Base-by-base conservation (phyloP, 208 protist species). In the Phytomonas francai region DNA sequence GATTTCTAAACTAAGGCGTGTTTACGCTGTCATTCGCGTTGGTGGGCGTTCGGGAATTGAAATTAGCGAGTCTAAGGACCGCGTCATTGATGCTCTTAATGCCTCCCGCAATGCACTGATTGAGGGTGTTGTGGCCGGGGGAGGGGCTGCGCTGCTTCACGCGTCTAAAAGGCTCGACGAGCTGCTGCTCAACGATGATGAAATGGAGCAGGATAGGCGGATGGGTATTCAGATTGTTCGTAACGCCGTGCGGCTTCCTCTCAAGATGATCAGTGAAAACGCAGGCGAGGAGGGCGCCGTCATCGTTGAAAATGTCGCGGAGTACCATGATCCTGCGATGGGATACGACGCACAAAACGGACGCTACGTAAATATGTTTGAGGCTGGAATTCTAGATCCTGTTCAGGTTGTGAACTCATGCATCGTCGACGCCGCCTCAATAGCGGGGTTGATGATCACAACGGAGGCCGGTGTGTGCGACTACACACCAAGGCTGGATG, bases 341-440 rank as follows among this genome's bases (percentile, higher is more conserved):
- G 98, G 98, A 67, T 99, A 97, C 81, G 95, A 99, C 74, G 97
- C 97, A 27, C 85, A 95, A 67, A 98, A 95, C 54, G 82, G 83
- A 71, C 71, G 91, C 45, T 99, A 98, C 78, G 89, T 92, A 59
- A 88, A 99, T 80, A 98, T 99, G 98, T 93, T 99, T 74, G 76
- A 98, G 63, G 86, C 88, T 11, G 99, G 99, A 62, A 99, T 99
- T 80, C 97, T 99, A 61, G 99, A 99, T 85, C 99, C 99, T 61
- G 95, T 98, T 25, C 99, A 99, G 85, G 99, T 99, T 25, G 98
- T 99, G 67, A 84, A 89, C 25, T 98, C 97, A 9, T 98, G 98
- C 54, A 87, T 99, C 3, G 74, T 98, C 28, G 98, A 99, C 73
- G 97, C 98, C 28, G 77, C 97, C 4, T 97, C 91, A 25, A 97